phyloP scores from a whole-genome alignment of 768 basidiomycete genomes.

The Amanita rimosa region DNA sequence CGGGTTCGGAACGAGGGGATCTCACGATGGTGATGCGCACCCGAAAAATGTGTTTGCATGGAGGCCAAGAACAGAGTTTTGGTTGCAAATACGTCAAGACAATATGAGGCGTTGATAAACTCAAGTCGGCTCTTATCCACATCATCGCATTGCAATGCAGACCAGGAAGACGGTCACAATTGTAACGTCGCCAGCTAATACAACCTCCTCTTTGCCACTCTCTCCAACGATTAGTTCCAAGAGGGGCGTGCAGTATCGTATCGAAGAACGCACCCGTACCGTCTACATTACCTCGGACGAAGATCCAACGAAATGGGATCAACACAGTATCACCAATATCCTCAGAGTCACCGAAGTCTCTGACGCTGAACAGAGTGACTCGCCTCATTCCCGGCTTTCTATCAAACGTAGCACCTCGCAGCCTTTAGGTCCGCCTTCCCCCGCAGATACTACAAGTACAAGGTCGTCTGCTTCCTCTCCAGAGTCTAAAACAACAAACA shows the following conservation, averaged over 20 bases:
- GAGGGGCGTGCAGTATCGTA: constrained; percentile 29
- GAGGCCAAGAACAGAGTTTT: constrained; percentile 3
- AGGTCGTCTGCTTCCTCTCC: background rate
- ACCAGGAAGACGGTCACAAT: constrained; percentile 26
- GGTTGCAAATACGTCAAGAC: too few species aligned
- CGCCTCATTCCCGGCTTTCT: constrained; percentile 14
- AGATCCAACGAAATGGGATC: constrained; percentile 31
- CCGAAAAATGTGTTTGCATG: background rate
- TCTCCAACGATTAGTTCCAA: constrained; percentile 13
- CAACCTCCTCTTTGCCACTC: constrained; percentile 13
- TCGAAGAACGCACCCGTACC: constrained; percentile 36
- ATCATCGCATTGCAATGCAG: constrained; percentile 15
- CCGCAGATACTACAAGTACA: background rate
- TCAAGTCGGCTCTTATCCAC: background rate
- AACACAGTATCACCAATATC: constrained; percentile 25
- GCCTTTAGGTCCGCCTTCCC: constrained; percentile 2
- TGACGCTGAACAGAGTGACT: constrained; percentile 13
- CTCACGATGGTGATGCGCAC: background rate
- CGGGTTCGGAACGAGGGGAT: background rate
- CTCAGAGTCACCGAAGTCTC: constrained; percentile 25
- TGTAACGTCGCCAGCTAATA: constrained; percentile 19
- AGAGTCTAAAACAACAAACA: background rate
- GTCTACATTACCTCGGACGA: constrained; percentile 33
- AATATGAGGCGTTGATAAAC: constrained; percentile 1
- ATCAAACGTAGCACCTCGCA: constrained; percentile 22